phyloP scores from a whole-genome alignment of 208 protist genomes.

The Entamoeba dispar region DNA sequence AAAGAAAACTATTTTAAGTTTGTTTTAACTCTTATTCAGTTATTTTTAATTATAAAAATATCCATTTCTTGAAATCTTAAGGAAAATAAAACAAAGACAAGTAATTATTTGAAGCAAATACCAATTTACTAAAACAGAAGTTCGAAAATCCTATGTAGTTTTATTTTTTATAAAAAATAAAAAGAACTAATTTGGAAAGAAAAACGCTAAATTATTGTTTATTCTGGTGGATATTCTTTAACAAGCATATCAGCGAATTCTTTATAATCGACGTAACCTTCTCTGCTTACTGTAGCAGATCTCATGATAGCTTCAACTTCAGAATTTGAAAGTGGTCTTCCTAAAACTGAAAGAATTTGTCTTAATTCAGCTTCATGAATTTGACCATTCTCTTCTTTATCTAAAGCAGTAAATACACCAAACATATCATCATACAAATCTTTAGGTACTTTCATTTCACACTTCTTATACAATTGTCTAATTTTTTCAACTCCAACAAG shows the following conservation, averaged over 20 bases:
- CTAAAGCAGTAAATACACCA: conserved; percentile 66
- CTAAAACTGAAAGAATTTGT: conserved; percentile 63
- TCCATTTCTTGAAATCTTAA: no score
- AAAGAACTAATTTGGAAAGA: no score
- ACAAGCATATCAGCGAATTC: conserved; percentile 56
- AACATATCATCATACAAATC: conserved; percentile 49
- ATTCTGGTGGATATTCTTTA: not conserved
- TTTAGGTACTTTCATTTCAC: not conserved
- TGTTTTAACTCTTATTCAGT: no score
- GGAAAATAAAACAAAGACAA: no score
- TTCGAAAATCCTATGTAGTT: no score
- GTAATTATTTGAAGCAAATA: no score
- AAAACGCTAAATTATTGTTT: not conserved
- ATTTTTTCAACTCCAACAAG: not conserved
- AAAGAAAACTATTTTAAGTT: no score
- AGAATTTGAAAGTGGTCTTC: conserved; percentile 57
- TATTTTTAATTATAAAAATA: no score
- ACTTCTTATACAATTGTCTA: not conserved
- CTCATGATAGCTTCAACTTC: conserved; percentile 56
- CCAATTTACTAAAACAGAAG: no score
- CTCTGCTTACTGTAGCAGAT: conserved; percentile 50
- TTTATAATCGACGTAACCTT: conserved; percentile 57
- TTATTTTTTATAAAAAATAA: no score
- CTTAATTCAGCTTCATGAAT: conserved; percentile 63
- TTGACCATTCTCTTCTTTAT: conserved; percentile 67